Evolutionary conservation across 1,139 yeast species (phyloP), one percentile per base, ranked within the genome.

Genomic region (Candida tunisiensis): DNA sequence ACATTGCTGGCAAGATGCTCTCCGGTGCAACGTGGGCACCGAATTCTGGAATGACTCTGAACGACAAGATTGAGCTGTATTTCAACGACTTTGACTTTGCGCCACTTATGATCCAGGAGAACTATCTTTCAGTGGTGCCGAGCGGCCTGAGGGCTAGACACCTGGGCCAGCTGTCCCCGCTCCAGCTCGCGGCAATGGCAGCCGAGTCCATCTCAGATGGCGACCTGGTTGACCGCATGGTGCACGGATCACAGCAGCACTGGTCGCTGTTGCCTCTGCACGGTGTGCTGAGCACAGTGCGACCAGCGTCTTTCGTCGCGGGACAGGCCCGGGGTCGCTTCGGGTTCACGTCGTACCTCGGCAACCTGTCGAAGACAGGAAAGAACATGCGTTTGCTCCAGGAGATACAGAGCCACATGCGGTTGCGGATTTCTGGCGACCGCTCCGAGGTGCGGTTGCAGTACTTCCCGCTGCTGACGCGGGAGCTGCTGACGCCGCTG

Each of bases 221-320:
- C 10, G 98, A 91, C 47, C 49, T 74, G 17, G 74, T 85, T 13
- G 93, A 83, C 46, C 59, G 70, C 16, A 61, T 70, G 47, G 85
- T 91, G 33, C 77, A 93, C 42, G 78, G 93, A 23, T 69, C 92
- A 26, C 94, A 85, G 42, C 98, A 88, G 51, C 85, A 80, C 42
- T 91, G 99, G 99, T 71, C 91, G 37, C 60, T 91, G 37, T 65
- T 91, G 59, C 99, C 99, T 3, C 65, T 83, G 41, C 95, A 85
- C 53, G 96, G 88, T 0, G 65, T 83, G 3, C 60, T 79, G 63
- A 85, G 96, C 1, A 69, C 93, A 1, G 82, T 91, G 9, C 59
- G 70, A 24, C 98, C 99, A 1, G 62, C 83, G 1, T 71, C 71
- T 26, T 66, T 62, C 36, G 72, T 82, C 11, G 75, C 83, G 8